These are phyloP conservation scores for Gossypium herbaceum DNA, from an alignment of 345 rosid genomes.

Conservation along the genomic window DNA sequence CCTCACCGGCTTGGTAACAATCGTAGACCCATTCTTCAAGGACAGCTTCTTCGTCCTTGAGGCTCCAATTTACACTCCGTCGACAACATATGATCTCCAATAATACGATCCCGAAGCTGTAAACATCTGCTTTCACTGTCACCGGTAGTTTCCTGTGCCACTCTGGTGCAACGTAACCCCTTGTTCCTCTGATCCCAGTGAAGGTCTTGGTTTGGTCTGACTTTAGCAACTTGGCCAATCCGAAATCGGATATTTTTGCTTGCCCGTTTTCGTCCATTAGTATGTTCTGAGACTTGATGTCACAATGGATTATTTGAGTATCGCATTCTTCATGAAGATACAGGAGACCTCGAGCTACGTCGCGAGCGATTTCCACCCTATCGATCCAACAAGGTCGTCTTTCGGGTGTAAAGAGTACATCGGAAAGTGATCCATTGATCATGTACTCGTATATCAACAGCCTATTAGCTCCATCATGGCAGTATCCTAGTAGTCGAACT, in stretches of 20 bases:
- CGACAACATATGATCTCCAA: constrained; percentile 30
- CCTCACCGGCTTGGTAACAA: constrained; percentile 14
- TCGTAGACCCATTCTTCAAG: constrained; percentile 29
- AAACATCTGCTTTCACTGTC: constrained; percentile 23
- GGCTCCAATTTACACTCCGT: constrained; percentile 15
- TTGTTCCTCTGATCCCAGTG: constrained; percentile 31
- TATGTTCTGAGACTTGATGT: constrained; percentile 28
- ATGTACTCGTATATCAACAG: constrained; percentile 30
- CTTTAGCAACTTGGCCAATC: constrained; percentile 25
- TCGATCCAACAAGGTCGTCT: constrained; percentile 11
- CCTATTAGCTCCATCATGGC: constrained; percentile 8
- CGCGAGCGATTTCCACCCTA: constrained; percentile 21
- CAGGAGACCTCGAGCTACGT: constrained; percentile 23
- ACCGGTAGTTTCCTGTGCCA: constrained; percentile 24
- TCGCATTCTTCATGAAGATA: constrained; percentile 31
- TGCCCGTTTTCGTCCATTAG: constrained; percentile 16
- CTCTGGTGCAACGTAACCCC: constrained; percentile 38
- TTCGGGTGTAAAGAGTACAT: constrained; percentile 17
- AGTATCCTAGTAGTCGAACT: constrained; percentile 19
- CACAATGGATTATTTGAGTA: constrained; percentile 25
- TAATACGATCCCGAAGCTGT: constrained; percentile 28
- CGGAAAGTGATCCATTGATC: constrained; percentile 27
- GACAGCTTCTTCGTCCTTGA: constrained; percentile 12
- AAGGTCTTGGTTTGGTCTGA: constrained; percentile 25
- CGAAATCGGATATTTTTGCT: constrained; percentile 28